These are phyloP conservation scores for Metarhizium sp. DNA, from an alignment of 2,329 filamentous ascomycete genomes.

Conservation along the genomic window DNA sequence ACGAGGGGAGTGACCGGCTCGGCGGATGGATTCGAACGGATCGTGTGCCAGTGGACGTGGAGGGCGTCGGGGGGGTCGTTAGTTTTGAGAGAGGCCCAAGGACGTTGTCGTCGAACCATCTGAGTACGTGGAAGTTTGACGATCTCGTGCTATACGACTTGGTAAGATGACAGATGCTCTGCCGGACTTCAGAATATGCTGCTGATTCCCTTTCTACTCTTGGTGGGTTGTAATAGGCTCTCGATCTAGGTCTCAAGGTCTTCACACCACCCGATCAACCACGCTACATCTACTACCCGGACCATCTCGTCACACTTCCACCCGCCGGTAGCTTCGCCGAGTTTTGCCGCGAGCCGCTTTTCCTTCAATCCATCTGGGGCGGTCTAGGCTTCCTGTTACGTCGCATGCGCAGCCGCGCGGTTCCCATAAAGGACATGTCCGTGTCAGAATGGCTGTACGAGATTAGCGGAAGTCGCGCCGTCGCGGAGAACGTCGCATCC, in stretches of 20 bases:
- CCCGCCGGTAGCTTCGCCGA: slow-evolving; percentile 17
- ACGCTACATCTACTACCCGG: slow-evolving; percentile 82
- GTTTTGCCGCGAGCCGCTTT: slow-evolving; percentile 22
- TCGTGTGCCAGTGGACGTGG: slow-evolving; percentile 43
- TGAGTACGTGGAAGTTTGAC: slow-evolving; percentile 36
- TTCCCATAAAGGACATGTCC: slow-evolving; percentile 21
- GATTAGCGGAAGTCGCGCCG: slow-evolving; percentile 17
- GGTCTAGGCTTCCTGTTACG: slow-evolving; percentile 17
- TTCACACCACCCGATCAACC: slow-evolving; percentile 34
- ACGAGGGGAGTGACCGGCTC: slow-evolving; percentile 59
- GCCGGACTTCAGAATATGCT: background rate
- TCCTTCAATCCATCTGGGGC: slow-evolving; percentile 20
- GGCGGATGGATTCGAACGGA: slow-evolving; percentile 81
- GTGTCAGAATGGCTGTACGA: slow-evolving; percentile 26
- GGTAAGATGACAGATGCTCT: slow-evolving; percentile 36
- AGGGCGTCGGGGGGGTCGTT: slow-evolving; percentile 47
- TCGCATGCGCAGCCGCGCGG: slow-evolving; percentile 9
- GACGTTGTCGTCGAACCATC: slow-evolving; percentile 51
- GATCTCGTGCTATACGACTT: slow-evolving; percentile 61
- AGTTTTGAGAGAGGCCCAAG: slow-evolving; percentile 80
- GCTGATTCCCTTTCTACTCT: no score
- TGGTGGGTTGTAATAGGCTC: slow-evolving; percentile 13
- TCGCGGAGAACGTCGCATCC: slow-evolving; percentile 66
- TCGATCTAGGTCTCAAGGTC: slow-evolving; percentile 32
- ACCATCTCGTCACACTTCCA: slow-evolving; percentile 44